Conservation (phyloP, 2,329 filamentous ascomycete genomes). For the Mycosphaerella arachidis region DNA sequence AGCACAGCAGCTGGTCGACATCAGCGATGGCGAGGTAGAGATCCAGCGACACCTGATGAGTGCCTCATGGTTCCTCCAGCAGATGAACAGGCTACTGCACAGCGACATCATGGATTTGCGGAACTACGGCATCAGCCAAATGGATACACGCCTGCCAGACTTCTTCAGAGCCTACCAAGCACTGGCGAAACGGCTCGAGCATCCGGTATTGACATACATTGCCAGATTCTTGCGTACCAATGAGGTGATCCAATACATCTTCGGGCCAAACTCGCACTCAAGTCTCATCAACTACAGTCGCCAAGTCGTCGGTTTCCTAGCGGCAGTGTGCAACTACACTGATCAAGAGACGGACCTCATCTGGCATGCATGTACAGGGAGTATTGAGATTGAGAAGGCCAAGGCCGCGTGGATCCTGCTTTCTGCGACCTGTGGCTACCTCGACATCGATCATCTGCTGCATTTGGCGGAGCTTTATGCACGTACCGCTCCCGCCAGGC, state of each 20-base stretch:
- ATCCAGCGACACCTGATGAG: slow-evolving; percentile 47
- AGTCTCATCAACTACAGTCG: slow-evolving; percentile 76
- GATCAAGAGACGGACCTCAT: slow-evolving; percentile 69
- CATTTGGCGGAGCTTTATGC: slow-evolving; percentile 70
- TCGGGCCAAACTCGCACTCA: slow-evolving; percentile 86
- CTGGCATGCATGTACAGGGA: slow-evolving; percentile 77
- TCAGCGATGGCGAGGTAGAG: slow-evolving; percentile 14
- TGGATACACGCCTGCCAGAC: slow-evolving; percentile 66
- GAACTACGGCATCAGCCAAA: slow-evolving; percentile 68
- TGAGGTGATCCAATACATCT: slow-evolving; percentile 76
- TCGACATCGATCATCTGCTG: slow-evolving; percentile 45
- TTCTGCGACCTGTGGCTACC: slow-evolving; percentile 44
- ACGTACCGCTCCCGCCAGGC: slow-evolving; percentile 31
- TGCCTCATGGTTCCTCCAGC: slow-evolving; percentile 64
- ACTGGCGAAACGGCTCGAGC: slow-evolving; percentile 26
- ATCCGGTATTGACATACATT: slow-evolving; percentile 61
- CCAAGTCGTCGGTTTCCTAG: slow-evolving; percentile 83
- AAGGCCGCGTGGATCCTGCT: slow-evolving; percentile 73
- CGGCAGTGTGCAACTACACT: slow-evolving; percentile 71
- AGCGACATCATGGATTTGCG: slow-evolving; percentile 89
- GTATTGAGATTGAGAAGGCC: slow-evolving; percentile 78
- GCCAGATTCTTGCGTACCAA: slow-evolving; percentile 65
- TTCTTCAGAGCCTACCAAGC: slow-evolving; percentile 53
- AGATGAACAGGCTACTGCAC: slow-evolving; percentile 67
- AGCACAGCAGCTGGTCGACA: slow-evolving; percentile 6